phyloP scores from a whole-genome alignment of 441 rosid species.

The Breynia disticha region DNA sequence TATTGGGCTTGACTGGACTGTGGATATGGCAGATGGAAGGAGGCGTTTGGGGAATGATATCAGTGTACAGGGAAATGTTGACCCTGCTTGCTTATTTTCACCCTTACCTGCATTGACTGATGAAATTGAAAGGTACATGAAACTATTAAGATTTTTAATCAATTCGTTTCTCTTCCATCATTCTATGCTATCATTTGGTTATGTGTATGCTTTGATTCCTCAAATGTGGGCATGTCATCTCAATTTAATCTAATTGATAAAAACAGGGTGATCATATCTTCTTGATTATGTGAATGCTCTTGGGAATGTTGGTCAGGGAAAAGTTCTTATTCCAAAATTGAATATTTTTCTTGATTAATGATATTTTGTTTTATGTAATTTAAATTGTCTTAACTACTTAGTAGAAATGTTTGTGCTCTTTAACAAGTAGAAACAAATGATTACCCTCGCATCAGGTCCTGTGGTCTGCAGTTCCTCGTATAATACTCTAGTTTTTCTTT shows the following conservation, averaged over 20 bases:
- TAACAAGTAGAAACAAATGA: too few relatives aligned
- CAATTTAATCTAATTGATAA: not conserved
- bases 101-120: constrained; percentile 76
- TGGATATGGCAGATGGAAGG: constrained; percentile 92
- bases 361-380: too few relatives aligned
- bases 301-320: not conserved
- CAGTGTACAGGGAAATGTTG: constrained; percentile 84
- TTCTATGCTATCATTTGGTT: not conserved
- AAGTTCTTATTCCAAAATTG: not conserved
- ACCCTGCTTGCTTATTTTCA: constrained; percentile 76
- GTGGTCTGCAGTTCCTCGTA: too few relatives aligned
- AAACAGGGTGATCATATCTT: not conserved
- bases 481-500: too few relatives aligned
- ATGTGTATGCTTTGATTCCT: not conserved
- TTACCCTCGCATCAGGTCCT: too few relatives aligned
- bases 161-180: not conserved
- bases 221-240: not conserved
- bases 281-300: too few relatives aligned
- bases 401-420: too few relatives aligned
- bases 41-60: constrained; percentile 55
- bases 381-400: too few relatives aligned
- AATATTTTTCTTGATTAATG: too few relatives aligned
- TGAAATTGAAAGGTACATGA: constrained; percentile 60
- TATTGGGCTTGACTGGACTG: constrained; percentile 97
- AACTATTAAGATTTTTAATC: not conserved